A percentile compares a stretch with the other conserved stretches of the same genome.
These are phyloP conservation scores for Arthrinium puccinioides DNA, from an alignment of 2,329 filamentous ascomycete genomes.

Conservation along the genomic window DNA sequence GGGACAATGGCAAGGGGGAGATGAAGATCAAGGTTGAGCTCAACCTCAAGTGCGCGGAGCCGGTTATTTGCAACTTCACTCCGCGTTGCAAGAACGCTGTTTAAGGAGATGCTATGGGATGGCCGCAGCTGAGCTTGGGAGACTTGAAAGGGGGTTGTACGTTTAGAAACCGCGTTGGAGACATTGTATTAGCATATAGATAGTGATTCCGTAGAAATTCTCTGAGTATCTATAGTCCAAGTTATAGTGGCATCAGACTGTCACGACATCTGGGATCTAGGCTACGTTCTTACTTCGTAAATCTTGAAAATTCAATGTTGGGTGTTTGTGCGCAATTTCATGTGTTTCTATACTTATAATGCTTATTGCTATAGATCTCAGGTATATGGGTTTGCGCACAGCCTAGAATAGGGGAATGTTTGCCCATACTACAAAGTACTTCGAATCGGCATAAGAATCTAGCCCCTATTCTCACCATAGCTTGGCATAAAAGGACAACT, in stretches of 20 bases:
- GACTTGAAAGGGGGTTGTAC: not conserved
- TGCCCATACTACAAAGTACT: not conserved
- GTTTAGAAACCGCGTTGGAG: not conserved
- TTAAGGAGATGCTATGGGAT: not conserved
- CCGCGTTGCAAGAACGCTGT: not conserved
- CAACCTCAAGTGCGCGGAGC: conserved; percentile 1
- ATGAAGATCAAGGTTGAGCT: conserved; percentile 4
- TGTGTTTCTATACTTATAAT: no score
- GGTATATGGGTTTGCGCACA: not conserved
- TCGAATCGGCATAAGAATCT: not conserved
- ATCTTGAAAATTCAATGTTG: no score
- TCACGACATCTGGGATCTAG: no score
- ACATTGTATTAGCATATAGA: no score
- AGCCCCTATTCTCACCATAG: no score
- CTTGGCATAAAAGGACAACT: not conserved
- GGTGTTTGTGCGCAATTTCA: no score
- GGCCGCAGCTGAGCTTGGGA: not conserved
- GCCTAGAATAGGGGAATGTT: not conserved
- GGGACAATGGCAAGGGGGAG: not conserved
- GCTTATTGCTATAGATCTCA: not conserved
- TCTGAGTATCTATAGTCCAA: no score
- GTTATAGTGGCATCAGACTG: no score
- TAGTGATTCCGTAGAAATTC: no score
- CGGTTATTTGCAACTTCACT: not conserved
- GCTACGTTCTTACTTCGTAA: no score